Base-by-base conservation (phyloP, 1,284 basidiomycete genomes). In the Ustilago xerochloae region DNA sequence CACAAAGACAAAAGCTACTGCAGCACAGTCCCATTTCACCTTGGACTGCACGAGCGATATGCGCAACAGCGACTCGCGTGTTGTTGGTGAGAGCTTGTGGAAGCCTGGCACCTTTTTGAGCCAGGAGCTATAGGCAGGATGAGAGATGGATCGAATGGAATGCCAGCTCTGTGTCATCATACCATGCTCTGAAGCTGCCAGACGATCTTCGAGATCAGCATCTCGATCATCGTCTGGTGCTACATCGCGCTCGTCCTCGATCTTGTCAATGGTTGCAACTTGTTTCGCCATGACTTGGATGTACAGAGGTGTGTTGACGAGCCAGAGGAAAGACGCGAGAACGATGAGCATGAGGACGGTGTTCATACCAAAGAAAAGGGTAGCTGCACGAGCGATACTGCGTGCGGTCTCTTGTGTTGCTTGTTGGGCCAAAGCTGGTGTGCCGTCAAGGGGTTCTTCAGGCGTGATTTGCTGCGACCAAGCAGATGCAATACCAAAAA, bases 401-500 rank as follows among this genome's bases (percentile, higher is more conserved):
- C 55, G 50, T 1, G 55, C 59, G 26, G 63, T 67, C 22, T 68
- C 56, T 16, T 59, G 63, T 4, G 66, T 45, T 4, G 70, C 36
- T 36, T 54, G 35, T 16, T 50, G n/a, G n/a, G n/a, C 52, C 5
- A 49, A 20, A 0, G 57, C 48, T 32, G 59, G 51, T 0, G 39
- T 41, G 24, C 20, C 24, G 5, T 48, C 41, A 36, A 16, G 15
- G 5, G 48, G 47, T 16, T 49, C n/a, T n/a, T n/a, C 48, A 3
- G 33, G 49, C 3, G n/a, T 29, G 1, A 43, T 22, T 26, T 63
- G 54, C 59, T 66, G 65, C 15, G 67, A 74, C 65, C 70, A 77
- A n/a, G 77, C 75, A 1, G 78, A 75, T 2, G 65, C 62, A 20
- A 81, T 54, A 24, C 80, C 77, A 30, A 79, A 70, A 41, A 76